Evolutionary conservation across 2,329 filamentous ascomycete species (phyloP).

Genomic region (Emergomyces africanus): DNA sequence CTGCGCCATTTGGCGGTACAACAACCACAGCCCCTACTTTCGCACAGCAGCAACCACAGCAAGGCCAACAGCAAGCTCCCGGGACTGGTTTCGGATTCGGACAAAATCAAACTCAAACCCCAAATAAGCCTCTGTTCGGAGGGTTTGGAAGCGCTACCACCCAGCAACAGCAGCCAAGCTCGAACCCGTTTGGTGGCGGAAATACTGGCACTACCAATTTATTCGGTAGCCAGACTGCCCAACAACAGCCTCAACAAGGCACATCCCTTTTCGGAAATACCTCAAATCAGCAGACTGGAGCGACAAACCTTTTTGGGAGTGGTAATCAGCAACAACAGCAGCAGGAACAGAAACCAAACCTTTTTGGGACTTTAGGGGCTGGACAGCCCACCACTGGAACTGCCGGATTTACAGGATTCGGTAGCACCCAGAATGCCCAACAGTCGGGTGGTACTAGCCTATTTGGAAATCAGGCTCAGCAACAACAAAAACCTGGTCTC

Average conservation of each 20-base stretch:
- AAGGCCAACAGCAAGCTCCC: slow-evolving; percentile 18
- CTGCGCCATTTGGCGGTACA: slow-evolving; percentile 29
- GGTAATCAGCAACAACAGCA: slow-evolving; percentile 25
- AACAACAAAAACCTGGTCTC: slow-evolving; percentile 43
- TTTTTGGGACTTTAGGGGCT: slow-evolving; percentile 7
- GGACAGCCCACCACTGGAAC: slow-evolving; percentile 7
- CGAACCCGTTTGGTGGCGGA: slow-evolving; percentile 33
- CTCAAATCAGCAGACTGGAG: slow-evolving; percentile 29
- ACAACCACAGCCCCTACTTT: slow-evolving; percentile 32
- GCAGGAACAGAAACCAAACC: slow-evolving; percentile 8
- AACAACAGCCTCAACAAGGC: slow-evolving; percentile 25
- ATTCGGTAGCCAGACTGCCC: slow-evolving; percentile 29
- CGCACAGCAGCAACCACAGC: slow-evolving; percentile 18
- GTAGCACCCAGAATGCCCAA: slow-evolving; percentile 25
- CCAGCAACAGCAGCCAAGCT: slow-evolving; percentile 29
- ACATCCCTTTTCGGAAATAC: slow-evolving; percentile 27
- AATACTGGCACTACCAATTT: slow-evolving; percentile 17
- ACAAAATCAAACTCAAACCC: slow-evolving; percentile 27
- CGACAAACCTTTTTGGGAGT: slow-evolving; percentile 31
- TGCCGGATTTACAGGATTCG: slow-evolving; percentile 12
- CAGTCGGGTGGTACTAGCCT: slow-evolving; percentile 23
- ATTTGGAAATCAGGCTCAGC: slow-evolving; percentile 35
- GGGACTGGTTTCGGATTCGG: slow-evolving; percentile 33
- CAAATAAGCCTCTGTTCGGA: slow-evolving; percentile 26
- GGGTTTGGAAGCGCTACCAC: slow-evolving; percentile 27